These are phyloP conservation scores for Tuber umbilicatum DNA, from an alignment of 495 filamentous ascomycete genomes.

Conservation along the genomic window DNA sequence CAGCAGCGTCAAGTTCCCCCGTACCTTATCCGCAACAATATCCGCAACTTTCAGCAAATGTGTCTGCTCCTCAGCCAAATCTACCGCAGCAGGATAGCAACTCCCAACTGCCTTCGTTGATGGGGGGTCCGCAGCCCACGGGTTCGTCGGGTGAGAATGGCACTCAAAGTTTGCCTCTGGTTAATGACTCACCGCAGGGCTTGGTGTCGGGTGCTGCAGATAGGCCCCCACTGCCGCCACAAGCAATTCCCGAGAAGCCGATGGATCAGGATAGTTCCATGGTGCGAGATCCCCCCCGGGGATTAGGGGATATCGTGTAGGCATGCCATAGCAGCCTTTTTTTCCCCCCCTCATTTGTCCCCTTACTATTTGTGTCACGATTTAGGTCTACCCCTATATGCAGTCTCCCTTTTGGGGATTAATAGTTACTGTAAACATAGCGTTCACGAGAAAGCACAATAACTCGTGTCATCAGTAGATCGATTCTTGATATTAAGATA, in stretches of 20 bases:
- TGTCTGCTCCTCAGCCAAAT: background rate
- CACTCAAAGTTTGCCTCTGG: background rate
- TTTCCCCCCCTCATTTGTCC: background rate
- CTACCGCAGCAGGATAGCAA: background rate
- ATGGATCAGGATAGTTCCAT: background rate
- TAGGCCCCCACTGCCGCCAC: background rate
- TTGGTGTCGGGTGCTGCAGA: background rate
- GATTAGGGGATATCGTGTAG: background rate
- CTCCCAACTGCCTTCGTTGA: background rate
- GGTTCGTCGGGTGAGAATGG: background rate
- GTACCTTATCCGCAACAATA: background rate
- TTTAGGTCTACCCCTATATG: background rate
- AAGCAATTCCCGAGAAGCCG: background rate
- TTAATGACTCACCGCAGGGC: background rate
- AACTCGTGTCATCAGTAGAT: background rate
- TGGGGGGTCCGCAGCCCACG: background rate
- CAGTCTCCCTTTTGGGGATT: background rate
- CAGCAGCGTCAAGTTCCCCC: background rate
- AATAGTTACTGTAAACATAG: background rate
- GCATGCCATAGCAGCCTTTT: background rate
- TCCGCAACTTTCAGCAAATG: background rate
- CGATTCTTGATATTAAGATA: background rate
- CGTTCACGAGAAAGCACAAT: background rate
- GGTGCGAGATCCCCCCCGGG: background rate
- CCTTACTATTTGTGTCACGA: background rate